Evolutionary conservation across 2,329 filamentous ascomycete genomes (phyloP), one percentile per base, ranked within the genome.

Genomic region (Talaromyces albobiverticillius): DNA sequence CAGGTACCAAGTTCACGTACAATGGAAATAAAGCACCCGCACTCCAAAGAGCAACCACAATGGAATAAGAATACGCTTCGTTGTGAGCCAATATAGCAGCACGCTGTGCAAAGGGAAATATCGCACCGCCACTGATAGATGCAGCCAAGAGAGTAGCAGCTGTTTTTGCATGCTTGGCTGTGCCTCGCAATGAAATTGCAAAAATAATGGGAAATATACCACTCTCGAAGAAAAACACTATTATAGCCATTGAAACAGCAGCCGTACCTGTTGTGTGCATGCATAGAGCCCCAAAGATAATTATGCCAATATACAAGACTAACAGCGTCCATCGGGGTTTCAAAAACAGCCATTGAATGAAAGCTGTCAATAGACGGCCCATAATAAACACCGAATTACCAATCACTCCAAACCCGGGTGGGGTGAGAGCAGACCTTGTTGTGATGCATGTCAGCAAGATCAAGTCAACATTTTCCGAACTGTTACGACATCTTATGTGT

Each of bases 181-280:
- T 73, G 7, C 82, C 82, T n/a, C 82, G 80, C 8, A 86, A 71
- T 3, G 74, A 71, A 57, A 82, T 79, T 5, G 79, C 80, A 59
- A 80, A 86, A 51, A 84, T 80, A 42, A 82, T 77, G 29, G 78
- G 74, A 67, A 84, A 86, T 3, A 81, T 71, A 3, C 82, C 82
- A 11, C 81, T 81, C 67, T 85, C 81, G 59, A 83, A 83, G 59
- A 84, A 79, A 64, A 79, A 82, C 43, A 81, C 61, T 59, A 84
- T 68, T 48, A 82, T 70, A n/a, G 76, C 66, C 64, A 80, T 73
- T 2, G 74, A 71, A 3, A 80, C 69, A 4, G 75, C 78, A 1
- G 70, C 64, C 3, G 68, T 60, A 10, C 77, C 78, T 3, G 67
- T 64, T 2, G 75, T 70, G 54, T 74, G 72, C 76, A 82, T 83